Percentiles rank a stretch among this genome's conserved stretches.
These are phyloP conservation scores for Xylaria sp. DNA, from an alignment of 2,329 filamentous ascomycete genomes.

Conservation along the genomic window DNA sequence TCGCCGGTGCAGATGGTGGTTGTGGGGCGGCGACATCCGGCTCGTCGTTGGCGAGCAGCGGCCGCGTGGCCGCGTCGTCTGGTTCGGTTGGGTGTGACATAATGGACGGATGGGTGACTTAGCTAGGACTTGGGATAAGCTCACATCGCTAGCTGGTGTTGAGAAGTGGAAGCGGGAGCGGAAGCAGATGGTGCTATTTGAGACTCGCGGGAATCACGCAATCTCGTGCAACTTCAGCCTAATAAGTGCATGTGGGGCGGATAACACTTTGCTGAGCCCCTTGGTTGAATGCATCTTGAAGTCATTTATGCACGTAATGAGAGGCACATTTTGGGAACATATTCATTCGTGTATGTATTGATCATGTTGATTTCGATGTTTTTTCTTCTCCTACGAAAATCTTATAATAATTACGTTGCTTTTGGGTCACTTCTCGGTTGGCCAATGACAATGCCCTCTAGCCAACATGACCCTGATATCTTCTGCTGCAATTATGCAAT, in stretches of 20 bases:
- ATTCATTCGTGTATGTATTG: too few relatives aligned
- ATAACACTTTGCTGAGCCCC: background rate
- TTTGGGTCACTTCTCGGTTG: too few relatives aligned
- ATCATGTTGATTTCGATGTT: too few relatives aligned
- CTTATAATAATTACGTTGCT: too few relatives aligned
- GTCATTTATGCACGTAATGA: background rate
- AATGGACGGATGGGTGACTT: background rate
- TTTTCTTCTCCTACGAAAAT: too few relatives aligned
- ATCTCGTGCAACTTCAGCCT: slow-evolving; percentile 4
- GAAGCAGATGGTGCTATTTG: too few relatives aligned
- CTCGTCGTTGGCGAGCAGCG: slow-evolving; percentile 23
- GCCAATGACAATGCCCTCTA: too few relatives aligned
- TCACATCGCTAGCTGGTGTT: slow-evolving; percentile 2
- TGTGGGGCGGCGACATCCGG: slow-evolving; percentile 14
- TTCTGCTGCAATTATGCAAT: too few relatives aligned
- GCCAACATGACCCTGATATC: too few relatives aligned
- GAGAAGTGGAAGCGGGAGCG: slow-evolving; percentile 20
- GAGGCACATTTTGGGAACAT: background rate
- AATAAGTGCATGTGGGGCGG: slow-evolving; percentile 7
- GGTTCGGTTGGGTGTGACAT: slow-evolving; percentile 14
- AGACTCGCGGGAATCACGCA: slow-evolving; percentile 14
- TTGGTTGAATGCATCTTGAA: background rate
- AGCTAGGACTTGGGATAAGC: background rate
- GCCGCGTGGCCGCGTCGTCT: slow-evolving; percentile 19
- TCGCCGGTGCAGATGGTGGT: slow-evolving; percentile 3